A percentile compares a stretch with the other conserved stretches of the same genome.
phyloP scores from a whole-genome alignment of 345 rosid species.

The Acer negundo region DNA sequence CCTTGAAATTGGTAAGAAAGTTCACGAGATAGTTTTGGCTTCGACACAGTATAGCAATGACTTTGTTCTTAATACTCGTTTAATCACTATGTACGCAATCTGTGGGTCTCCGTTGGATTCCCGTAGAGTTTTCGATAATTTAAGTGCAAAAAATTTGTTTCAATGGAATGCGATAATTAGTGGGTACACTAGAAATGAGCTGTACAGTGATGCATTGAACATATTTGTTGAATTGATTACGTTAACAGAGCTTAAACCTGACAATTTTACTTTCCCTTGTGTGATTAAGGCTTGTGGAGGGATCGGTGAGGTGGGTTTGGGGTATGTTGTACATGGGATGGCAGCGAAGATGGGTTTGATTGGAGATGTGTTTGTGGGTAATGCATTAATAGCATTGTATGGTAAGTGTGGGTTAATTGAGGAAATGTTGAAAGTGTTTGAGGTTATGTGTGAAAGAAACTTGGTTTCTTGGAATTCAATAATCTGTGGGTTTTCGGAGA shows the following conservation, averaged over 20 bases:
- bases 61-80: conserved; percentile 49
- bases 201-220: conserved; percentile 42
- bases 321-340: conserved; percentile 60
- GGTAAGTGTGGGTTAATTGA: conserved; percentile 49
- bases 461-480: conserved; percentile 74
- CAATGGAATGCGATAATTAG: conserved; percentile 73
- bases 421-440: conserved; percentile 45
- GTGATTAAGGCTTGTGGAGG: conserved; percentile 70
- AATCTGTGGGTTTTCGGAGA: conserved; percentile 49
- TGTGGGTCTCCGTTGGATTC: conserved; percentile 57
- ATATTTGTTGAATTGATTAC: conserved; percentile 50
- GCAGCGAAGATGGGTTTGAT: conserved; percentile 50
- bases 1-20: conserved; percentile 46
- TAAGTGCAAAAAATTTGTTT: conserved; percentile 52
- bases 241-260: conserved; percentile 43
- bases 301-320: conserved; percentile 38
- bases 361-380: conserved; percentile 57
- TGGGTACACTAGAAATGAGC: conserved; percentile 58
- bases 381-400: conserved; percentile 59
- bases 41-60: conserved; percentile 45
- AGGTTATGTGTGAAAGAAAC: conserved; percentile 49
- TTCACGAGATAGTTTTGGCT: conserved; percentile 46
- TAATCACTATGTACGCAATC: conserved; percentile 58
- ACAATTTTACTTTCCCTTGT: conserved; percentile 70
- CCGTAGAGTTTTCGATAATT: conserved; percentile 45